Base-by-base conservation (phyloP, 129 eudicot species). In the Chrysanthemum seticuspe region DNA sequence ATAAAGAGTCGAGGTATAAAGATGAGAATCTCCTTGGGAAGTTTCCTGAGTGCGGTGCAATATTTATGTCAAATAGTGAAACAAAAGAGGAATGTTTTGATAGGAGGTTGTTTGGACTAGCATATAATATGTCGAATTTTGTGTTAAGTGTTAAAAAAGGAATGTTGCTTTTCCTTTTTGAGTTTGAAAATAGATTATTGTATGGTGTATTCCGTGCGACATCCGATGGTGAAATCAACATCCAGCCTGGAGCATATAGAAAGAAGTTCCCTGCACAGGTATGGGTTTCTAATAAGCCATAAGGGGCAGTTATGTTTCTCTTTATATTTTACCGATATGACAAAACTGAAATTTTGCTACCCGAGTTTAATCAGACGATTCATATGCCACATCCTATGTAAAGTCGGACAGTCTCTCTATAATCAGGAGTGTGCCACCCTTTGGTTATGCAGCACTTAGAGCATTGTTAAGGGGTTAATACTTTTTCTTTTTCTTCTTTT, bases 241-340 rank as follows among this genome's bases (percentile, higher is more conserved):
- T 89, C 21, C 74, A 71, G 15, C 87, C 98, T 16, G 48, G 78
- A 79, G 88, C 86, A 44, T 93, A 85, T 12, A 80, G 90, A 36
- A 80, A 73, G 60, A 56, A 36, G 59, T 89, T 80, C 56, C 92
- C 98, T 76, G 95, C 98, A 13, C 98, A 93, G 96, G 98, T 92
- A 83, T 68, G 70, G 6, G 53, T 49, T 6, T 74, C n/a, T 67
- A 27, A 1, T 10, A 21, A 31, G 67, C 76, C 73, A 29, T 61
- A 6, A 56, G 18, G 21, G n/a, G 0, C 44, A 5, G 48, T 4
- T 16, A 21, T 6, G 49, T 27, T 66, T 76, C 53, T 31, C 64
- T 58, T 23, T 5, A 4, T 77, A 14, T 6, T 51, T 57, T 60
- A n/a, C 2, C 1, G 45, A 0, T 36, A 0, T 36, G 45, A 36